These are phyloP conservation scores for Suhomyces choctaworum DNA, from an alignment of 1,139 yeast species.

Conservation along the genomic window DNA sequence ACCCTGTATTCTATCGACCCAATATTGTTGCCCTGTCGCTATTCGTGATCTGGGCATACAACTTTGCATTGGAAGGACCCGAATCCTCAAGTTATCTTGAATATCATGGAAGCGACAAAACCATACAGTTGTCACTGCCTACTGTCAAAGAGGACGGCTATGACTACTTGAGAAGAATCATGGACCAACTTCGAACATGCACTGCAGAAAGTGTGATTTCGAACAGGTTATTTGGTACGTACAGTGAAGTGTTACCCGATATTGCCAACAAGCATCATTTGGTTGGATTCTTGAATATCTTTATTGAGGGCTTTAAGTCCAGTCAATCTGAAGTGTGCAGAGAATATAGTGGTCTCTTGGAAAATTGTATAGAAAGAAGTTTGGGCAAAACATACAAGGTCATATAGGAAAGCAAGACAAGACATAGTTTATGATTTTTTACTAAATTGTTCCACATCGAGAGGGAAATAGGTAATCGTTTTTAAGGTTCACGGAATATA, in stretches of 20 bases:
- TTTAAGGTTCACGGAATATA: too few species aligned
- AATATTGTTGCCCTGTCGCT: constrained; percentile 54
- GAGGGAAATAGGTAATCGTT: too few species aligned
- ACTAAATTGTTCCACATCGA: too few species aligned
- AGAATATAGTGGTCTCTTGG: constrained; percentile 54
- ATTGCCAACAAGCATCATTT: constrained; percentile 44
- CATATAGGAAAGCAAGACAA: too few species aligned
- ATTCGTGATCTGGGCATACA: constrained; percentile 59
- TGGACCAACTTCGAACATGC: constrained; percentile 23
- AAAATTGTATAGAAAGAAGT: constrained; percentile 57
- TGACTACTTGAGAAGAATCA: constrained; percentile 32
- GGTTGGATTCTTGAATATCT: constrained; percentile 52
- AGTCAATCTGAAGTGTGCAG: constrained; percentile 59
- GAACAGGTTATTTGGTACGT: constrained; percentile 1
- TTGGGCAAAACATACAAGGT: constrained; percentile 37
- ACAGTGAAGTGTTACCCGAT: constrained; percentile 4
- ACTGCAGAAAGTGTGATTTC: constrained; percentile 3
- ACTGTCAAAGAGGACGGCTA: constrained; percentile 41
- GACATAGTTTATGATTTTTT: too few species aligned
- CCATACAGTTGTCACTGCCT: constrained; percentile 6
- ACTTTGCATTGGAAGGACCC: constrained; percentile 53
- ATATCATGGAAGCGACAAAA: constrained; percentile 14
- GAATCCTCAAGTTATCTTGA: constrained; percentile 36
- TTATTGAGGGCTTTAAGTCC: constrained; percentile 21
- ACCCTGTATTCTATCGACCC: constrained; percentile 55